Evolutionary conservation across 2,329 filamentous ascomycete genomes (phyloP), one percentile per base, ranked within the genome.

Genomic region (Diaporthe sp.): DNA sequence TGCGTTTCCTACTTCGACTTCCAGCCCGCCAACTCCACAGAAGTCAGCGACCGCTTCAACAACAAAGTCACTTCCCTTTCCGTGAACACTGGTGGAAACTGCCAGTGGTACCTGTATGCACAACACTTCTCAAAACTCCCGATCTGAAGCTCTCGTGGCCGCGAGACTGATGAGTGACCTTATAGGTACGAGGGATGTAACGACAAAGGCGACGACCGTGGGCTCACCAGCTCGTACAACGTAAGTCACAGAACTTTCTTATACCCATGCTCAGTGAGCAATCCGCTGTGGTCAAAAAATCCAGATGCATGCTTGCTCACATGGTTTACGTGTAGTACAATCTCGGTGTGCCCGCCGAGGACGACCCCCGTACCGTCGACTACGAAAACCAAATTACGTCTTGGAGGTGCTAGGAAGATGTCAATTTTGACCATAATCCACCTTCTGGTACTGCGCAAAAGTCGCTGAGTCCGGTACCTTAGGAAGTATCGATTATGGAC

Each of bases 321-420:
- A 19, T 6, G 1, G 8, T 30, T 22, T 27, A 1, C 32, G 9
- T 27, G 4, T 13, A 68, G 47, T 53, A 68, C 63, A 68, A 68
- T 17, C 63, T 68, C 6, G 47, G 13, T 39, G 47, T 68, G 15
- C 32, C 47, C 2, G 63, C 44, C 3, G n/a, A 68, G 5, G 63
- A 19, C 13, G 63, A 68, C 17, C 32, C 44, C 5, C 47, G 63
- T 8, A 68, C 47, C 35, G 47, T 68, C 15, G 22, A 27, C n/a
- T 68, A 68, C 9, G 47, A 68, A 10, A 68, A 68, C 47, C 30
- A 68, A 10, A 68, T 68, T n/a, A 53, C 63, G n/a, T 68, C 63
- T 6, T 68, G 63, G 63, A 39, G 47, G 44, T 68, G 63, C 32
- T 68, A 68, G 22, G n/a, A 39, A 53, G 12, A 6, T 12, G n/a